A percentile compares a stretch with the other conserved stretches of the same genome.
phyloP scores from a whole-genome alignment of 768 basidiomycete genomes.

The Hericium erinaceus region DNA sequence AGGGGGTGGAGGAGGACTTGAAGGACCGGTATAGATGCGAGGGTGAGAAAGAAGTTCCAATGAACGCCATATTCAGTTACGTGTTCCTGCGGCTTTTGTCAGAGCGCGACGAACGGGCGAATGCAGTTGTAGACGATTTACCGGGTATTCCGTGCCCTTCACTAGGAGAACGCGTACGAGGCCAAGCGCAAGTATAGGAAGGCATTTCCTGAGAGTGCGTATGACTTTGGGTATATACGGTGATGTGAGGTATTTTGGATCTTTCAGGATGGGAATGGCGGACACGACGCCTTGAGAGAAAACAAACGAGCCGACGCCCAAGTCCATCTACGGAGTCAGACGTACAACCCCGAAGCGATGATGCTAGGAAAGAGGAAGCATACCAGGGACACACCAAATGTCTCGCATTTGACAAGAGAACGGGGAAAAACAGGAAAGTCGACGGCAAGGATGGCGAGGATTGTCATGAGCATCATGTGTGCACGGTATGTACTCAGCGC shows the following conservation, averaged over 20 bases:
- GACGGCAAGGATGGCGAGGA: slow-evolving; percentile 87
- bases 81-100: slow-evolving; percentile 56
- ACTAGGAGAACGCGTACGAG: slow-evolving; percentile 73
- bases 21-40: slow-evolving; percentile 69
- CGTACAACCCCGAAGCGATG: background rate
- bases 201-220: slow-evolving; percentile 41
- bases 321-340: slow-evolving; percentile 69
- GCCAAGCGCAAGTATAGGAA: slow-evolving; percentile 67
- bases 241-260: slow-evolving; percentile 41
- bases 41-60: slow-evolving; percentile 98
- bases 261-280: slow-evolving; percentile 69
- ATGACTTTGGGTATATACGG: slow-evolving; percentile 44
- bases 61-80: slow-evolving; percentile 93
- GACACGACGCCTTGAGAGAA: slow-evolving; percentile 93
- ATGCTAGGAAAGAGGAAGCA: slow-evolving; percentile 16
- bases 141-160: slow-evolving; percentile 91
- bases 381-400: slow-evolving; percentile 90
- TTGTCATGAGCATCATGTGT: slow-evolving; percentile 92
- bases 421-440: slow-evolving; percentile 93
- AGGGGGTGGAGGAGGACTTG: slow-evolving; percentile 64
- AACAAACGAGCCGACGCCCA: slow-evolving; percentile 95
- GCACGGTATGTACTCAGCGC: slow-evolving; percentile 83
- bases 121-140: slow-evolving; percentile 26
- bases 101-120: background rate
- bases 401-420: slow-evolving; percentile 83